phyloP scores from a whole-genome alignment of 1,284 basidiomycete species.

The Leccinum pallidistipes region DNA sequence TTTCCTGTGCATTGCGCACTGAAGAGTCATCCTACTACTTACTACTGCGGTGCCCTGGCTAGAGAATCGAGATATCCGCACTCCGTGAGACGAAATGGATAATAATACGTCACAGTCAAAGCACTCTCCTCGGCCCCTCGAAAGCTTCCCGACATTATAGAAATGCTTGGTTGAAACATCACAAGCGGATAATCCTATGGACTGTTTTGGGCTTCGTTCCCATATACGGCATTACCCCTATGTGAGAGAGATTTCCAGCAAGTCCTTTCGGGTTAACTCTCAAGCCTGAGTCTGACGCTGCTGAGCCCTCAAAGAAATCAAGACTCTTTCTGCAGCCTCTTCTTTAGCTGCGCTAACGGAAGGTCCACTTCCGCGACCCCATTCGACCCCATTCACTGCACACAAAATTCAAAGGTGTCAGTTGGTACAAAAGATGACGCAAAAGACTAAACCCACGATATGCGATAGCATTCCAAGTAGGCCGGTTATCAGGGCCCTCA shows the following conservation, averaged over 20 bases:
- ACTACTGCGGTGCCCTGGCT: constrained; percentile 9
- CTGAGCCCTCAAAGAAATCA: constrained; percentile 14
- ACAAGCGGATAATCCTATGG: constrained; percentile 11
- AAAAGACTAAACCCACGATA: constrained; percentile 20
- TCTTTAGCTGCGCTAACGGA: constrained; percentile 28
- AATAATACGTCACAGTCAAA: background rate
- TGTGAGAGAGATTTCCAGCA: background rate
- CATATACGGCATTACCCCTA: constrained; percentile 24
- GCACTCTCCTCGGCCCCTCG: background rate
- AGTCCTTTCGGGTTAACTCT: background rate
- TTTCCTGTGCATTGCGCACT: constrained; percentile 4
- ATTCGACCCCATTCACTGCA: constrained; percentile 29
- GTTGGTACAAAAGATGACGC: background rate
- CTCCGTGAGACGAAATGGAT: background rate
- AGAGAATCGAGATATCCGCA: background rate
- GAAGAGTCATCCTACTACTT: background rate
- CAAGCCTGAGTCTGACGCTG: background rate
- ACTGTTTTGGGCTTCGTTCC: constrained; percentile 16
- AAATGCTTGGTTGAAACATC: background rate
- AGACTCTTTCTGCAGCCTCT: constrained; percentile 21
- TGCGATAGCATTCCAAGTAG: constrained; percentile 30
- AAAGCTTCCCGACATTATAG: background rate
- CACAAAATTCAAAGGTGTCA: constrained; percentile 3
- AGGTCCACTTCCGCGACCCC: constrained; percentile 26
- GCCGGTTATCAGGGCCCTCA: constrained; percentile 25